These are phyloP conservation scores for Protomyces gravidus DNA, from an alignment of 1,139 yeast species.

Conservation along the genomic window DNA sequence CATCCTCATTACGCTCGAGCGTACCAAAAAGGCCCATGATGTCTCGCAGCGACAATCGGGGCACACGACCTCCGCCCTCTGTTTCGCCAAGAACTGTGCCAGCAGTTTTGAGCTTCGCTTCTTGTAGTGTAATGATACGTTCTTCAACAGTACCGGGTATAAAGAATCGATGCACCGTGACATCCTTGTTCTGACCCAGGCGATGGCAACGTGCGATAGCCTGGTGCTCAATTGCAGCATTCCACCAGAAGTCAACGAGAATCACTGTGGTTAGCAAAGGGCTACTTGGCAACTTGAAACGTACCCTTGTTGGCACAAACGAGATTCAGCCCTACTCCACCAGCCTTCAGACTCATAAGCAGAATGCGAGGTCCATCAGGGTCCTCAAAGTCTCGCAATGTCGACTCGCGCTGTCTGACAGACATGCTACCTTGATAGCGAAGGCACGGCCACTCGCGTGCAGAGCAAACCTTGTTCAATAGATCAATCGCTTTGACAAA, in stretches of 20 bases:
- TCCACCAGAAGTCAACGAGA: not conserved
- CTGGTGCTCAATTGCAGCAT: conserved; percentile 44
- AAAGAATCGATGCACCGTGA: conserved; percentile 51
- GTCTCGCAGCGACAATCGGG: conserved; percentile 20
- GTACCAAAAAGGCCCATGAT: conserved; percentile 27
- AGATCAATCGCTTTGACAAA: conserved; percentile 94
- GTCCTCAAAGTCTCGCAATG: conserved; percentile 85
- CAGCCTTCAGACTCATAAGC: conserved; percentile 89
- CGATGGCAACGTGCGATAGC: conserved; percentile 61
- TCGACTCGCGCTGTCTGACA: conserved; percentile 86
- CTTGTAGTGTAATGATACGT: conserved; percentile 50
- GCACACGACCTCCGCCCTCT: conserved; percentile 20
- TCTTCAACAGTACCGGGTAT: conserved; percentile 51
- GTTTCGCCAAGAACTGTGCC: conserved; percentile 22
- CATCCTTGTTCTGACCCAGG: conserved; percentile 53
- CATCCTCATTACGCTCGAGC: conserved; percentile 7
- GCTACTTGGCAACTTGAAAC: no score
- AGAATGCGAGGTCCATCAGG: conserved; percentile 89
- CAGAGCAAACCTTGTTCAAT: conserved; percentile 61
- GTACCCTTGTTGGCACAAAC: conserved; percentile 97
- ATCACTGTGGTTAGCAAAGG: conserved; percentile 80
- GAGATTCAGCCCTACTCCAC: conserved; percentile 93
- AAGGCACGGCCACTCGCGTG: conserved; percentile 3
- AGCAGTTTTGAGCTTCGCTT: conserved; percentile 41
- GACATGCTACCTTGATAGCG: conserved; percentile 82